phyloP scores from a whole-genome alignment of 2,329 filamentous ascomycete genomes.

The Aspergillus udagawae region DNA sequence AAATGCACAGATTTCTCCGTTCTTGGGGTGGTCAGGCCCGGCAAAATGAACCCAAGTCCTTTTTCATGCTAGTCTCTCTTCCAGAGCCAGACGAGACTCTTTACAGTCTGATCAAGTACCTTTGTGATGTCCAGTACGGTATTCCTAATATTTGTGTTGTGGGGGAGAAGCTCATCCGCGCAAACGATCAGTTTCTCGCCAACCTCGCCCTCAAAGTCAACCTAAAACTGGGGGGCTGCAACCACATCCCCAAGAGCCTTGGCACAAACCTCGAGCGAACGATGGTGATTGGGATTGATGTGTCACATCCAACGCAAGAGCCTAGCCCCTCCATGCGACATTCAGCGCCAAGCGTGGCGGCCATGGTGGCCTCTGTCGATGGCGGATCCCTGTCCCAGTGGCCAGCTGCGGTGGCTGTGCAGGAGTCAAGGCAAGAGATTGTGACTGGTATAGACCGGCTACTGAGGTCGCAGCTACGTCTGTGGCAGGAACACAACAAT shows the following conservation, averaged over 20 bases:
- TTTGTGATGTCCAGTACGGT: no score
- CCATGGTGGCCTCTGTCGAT: slow-evolving; percentile 72
- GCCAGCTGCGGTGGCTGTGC: slow-evolving; percentile 16
- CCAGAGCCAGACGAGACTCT: no score
- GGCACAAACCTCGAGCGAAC: slow-evolving; percentile 62
- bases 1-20: no score
- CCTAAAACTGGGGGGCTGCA: slow-evolving; percentile 69
- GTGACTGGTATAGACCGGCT: slow-evolving; percentile 57
- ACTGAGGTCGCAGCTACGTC: slow-evolving; percentile 57
- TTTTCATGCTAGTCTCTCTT: no score
- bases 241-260: slow-evolving; percentile 60
- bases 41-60: no score
- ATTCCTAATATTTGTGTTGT: no score
- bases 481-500: slow-evolving; percentile 60
- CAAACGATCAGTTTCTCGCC: slow-evolving; percentile 50
- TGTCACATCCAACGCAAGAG: slow-evolving; percentile 73
- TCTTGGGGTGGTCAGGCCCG: no score
- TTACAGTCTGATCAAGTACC: no score
- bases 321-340: slow-evolving; percentile 42
- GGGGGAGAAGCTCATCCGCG: no score
- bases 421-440: slow-evolving; percentile 58
- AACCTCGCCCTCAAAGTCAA: slow-evolving; percentile 76
- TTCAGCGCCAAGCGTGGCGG: slow-evolving; percentile 67
- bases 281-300: slow-evolving; percentile 83
- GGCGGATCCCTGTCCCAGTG: slow-evolving; percentile 52